These are phyloP conservation scores for Phytophthora chlamydospora DNA, from an alignment of 352 stramenopile genomes.

Conservation along the genomic window DNA sequence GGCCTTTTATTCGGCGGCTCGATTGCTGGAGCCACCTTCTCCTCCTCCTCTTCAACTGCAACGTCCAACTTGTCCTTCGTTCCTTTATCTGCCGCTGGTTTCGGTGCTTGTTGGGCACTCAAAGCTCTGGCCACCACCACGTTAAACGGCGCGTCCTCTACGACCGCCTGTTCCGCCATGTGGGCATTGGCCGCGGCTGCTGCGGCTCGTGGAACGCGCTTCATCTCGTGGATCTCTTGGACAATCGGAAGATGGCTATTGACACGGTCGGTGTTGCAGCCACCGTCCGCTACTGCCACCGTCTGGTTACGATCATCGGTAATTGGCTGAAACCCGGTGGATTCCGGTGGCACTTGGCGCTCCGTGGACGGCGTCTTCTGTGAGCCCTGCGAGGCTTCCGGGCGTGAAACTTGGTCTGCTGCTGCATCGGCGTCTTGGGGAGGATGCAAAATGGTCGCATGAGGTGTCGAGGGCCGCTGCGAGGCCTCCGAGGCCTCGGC, in stretches of 20 bases:
- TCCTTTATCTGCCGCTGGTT: neutral
- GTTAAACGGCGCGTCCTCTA: slow-evolving; percentile 5
- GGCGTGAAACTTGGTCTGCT: neutral
- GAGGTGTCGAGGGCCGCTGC: neutral
- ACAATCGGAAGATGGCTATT: neutral
- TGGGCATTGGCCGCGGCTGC: slow-evolving; percentile 10
- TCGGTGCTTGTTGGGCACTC: neutral
- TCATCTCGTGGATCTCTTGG: too few relatives aligned
- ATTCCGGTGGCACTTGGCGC: neutral
- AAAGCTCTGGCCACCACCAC: slow-evolving; percentile 5
- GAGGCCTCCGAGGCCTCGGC: slow-evolving; percentile 5
- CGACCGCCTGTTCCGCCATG: slow-evolving; percentile 17
- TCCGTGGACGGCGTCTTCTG: slow-evolving; percentile 2
- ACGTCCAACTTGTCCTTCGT: neutral
- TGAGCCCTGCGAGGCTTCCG: neutral
- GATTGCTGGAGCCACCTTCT: too few relatives aligned
- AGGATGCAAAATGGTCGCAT: neutral
- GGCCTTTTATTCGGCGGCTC: slow-evolving; percentile 4
- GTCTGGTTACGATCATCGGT: neutral
- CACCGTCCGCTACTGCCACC: slow-evolving; percentile 1
- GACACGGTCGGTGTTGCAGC: neutral
- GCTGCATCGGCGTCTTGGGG: neutral
- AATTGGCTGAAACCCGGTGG: slow-evolving; percentile 8
- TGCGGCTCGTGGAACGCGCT: neutral
- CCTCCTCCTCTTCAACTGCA: neutral